Base-by-base conservation (phyloP, 2,329 filamentous ascomycete species). In the Pestalotiopsis sp. region DNA sequence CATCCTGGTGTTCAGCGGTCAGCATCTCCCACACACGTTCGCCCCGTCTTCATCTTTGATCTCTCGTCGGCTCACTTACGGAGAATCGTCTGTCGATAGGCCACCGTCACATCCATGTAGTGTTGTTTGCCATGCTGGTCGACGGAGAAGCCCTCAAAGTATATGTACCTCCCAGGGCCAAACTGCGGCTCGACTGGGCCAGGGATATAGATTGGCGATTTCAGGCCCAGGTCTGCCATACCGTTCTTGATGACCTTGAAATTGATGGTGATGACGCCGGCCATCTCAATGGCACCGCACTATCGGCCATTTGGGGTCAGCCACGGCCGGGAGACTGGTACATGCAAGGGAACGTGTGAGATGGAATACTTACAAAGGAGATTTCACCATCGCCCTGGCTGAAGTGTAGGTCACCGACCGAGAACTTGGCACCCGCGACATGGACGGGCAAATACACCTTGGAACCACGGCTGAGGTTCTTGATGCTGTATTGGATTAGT, bases 261-360 rank as follows among this genome's bases (percentile, higher is more conserved):
- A 75, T 96, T 97, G 80, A 97, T 88, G 2, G 94, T 97, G 74
- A 97, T 97, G 58, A 93, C 84, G 4, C 94, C 94, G 0, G 94
- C 93, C 93, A 98, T 98, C 80, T 98, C 95, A 75, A 97, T 98
- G 5, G 94, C 95, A 23, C 92, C 92, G 72, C 92, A 94, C 45
- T 52, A 9, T 52, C 17, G 45, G n/a, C 20, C 17, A 23, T 52
- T 23, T 20, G 20, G 9, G 17, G 77, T 66, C 17, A 23, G 4
- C 49, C 25, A 9, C 27, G 4, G 12, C 36, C 36, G 7, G 61
- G 27, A 3, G n/a, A 40, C 25, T 17, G 20, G 12, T 40, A 64
- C 12, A 45, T 13, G 62, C 27, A 40, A 4, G 25, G 14, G n/a
- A 27, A 59, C 36, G 17, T 7, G 17, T n/a, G 45, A 9, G 17